Evolutionary conservation across 306 rosid genomes (phyloP), one percentile per base, ranked within the genome.

Genomic region (Amphicarpaea edgeworthii): DNA sequence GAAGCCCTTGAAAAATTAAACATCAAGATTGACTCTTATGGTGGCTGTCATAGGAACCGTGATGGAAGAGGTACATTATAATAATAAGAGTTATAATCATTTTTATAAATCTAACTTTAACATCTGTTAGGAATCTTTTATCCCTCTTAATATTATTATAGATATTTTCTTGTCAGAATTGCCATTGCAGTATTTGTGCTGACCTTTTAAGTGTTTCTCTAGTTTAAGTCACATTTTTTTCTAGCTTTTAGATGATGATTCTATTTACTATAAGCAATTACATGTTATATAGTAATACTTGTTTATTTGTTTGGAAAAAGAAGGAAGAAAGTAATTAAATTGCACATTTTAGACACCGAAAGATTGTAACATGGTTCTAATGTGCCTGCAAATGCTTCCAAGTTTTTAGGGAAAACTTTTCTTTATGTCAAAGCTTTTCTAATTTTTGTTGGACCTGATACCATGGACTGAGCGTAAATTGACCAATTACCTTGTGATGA

Each of bases 41-140:
- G 99, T 47, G 89, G 87, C 83, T 96, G 99, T 86, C 97, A 88
- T 75, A 87, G 97, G 80, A 96, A 89, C 82, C 98, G 57, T 62
- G 89, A 89, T 75, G 98, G 88, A 88, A 86, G 67, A 70, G 98
- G 98, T 93, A 70, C 28, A 21, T 21, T 53, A 58, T 59, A 15
- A 28, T 15, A 6, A 2, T n/a, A n/a, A n/a, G n/a, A n/a, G n/a
- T 21, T 53, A 58, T 59, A 15, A 28, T 15, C 2, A 2, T 15
- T 14, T 28, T 28, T 30, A 14, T 43, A 67, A 68, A 70, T 59
- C 53, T 28, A 12, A 68, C 50, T 49, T 62, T 61, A 2, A 65
- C 53, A 68, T 50, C 69, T 66, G 37, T 46, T 45, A 23, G 53
- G 26, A 15, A 6, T 24, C 19, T 63, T 46, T 62, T 67, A 16